Evolutionary conservation across 495 filamentous ascomycete species (phyloP).

Genomic region (Staphylotrichum tortipilum): DNA sequence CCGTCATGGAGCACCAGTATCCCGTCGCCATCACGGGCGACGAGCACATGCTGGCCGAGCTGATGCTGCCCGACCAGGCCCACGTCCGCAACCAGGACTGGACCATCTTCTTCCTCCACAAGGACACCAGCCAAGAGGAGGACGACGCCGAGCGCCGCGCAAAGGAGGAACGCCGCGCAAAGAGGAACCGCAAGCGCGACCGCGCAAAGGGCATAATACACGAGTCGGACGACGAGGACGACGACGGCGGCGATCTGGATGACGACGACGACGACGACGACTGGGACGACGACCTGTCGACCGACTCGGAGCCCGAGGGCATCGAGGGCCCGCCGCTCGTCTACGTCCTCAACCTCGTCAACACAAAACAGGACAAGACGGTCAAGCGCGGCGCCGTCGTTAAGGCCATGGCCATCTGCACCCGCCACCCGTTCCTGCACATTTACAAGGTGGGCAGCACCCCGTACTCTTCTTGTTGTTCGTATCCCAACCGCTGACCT

Average conservation of each 20-base stretch:
- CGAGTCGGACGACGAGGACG: slow-evolving; percentile 39
- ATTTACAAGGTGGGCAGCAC: slow-evolving; percentile 79
- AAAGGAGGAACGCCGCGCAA: slow-evolving; percentile 43
- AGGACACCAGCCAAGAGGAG: slow-evolving; percentile 74
- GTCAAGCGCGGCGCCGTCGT: slow-evolving; percentile 90
- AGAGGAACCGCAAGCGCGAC: slow-evolving; percentile 36
- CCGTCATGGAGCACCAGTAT: slow-evolving; percentile 97
- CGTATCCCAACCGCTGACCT: slow-evolving; percentile 18
- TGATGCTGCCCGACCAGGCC: slow-evolving; percentile 97
- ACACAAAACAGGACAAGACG: slow-evolving; percentile 90
- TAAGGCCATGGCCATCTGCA: slow-evolving; percentile 99
- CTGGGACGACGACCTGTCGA: slow-evolving; percentile 46
- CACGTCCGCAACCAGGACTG: slow-evolving; percentile 94
- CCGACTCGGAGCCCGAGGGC: slow-evolving; percentile 53
- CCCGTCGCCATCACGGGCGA: slow-evolving; percentile 93
- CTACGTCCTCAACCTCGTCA: slow-evolving; percentile 95
- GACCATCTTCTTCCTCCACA: slow-evolving; percentile 98
- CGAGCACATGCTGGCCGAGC: slow-evolving; percentile 91
- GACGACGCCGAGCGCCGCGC: slow-evolving; percentile 52
- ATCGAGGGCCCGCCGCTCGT: slow-evolving; percentile 83
- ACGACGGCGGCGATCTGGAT: slow-evolving; percentile 34
- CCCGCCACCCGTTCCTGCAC: slow-evolving; percentile 93
- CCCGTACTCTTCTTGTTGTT: background rate
- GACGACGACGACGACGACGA: slow-evolving; percentile 44
- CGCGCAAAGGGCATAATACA: slow-evolving; percentile 48